phyloP scores from a whole-genome alignment of 177 flowering plant genomes.

The Vitis hybrid region DNA sequence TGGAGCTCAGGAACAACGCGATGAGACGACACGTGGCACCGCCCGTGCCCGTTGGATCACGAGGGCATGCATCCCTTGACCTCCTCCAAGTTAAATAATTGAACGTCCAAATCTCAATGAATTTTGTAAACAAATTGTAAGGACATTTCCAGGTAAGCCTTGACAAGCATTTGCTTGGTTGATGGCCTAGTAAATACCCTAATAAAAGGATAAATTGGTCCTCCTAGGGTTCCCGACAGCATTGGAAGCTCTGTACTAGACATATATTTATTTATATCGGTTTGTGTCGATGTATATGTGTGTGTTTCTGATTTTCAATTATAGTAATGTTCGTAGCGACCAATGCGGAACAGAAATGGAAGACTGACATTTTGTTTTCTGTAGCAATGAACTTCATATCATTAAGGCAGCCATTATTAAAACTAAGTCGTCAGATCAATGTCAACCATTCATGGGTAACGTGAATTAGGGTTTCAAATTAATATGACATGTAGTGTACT shows the following conservation, averaged over 20 bases:
- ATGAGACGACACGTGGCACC: no score
- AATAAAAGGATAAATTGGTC: conserved; percentile 10
- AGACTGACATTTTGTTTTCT: conserved; percentile 30
- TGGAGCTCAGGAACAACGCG: no score
- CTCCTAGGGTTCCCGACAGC: conserved; percentile 38
- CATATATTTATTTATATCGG: neutral
- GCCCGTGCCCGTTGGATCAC: no score
- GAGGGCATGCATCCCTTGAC: no score
- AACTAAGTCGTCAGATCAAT: conserved; percentile 20
- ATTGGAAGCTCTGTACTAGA: conserved; percentile 26
- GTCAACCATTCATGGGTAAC: conserved; percentile 33
- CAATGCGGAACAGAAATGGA: conserved; percentile 18
- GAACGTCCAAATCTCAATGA: neutral
- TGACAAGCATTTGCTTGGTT: neutral
- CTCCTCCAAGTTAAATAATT: neutral
- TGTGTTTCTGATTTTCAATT: conserved; percentile 3
- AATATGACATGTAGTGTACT: conserved; percentile 3
- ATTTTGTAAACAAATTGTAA: neutral
- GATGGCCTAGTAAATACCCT: neutral
- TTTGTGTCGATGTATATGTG: conserved; percentile 4
- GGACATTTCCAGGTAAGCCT: neutral
- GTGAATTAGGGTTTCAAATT: conserved; percentile 16
- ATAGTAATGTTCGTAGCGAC: conserved; percentile 11
- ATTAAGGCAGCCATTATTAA: conserved; percentile 10
- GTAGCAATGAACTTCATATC: conserved; percentile 4